phyloP scores from a whole-genome alignment of 2,329 filamentous ascomycete genomes.

The Talaromyces verruculosus region DNA sequence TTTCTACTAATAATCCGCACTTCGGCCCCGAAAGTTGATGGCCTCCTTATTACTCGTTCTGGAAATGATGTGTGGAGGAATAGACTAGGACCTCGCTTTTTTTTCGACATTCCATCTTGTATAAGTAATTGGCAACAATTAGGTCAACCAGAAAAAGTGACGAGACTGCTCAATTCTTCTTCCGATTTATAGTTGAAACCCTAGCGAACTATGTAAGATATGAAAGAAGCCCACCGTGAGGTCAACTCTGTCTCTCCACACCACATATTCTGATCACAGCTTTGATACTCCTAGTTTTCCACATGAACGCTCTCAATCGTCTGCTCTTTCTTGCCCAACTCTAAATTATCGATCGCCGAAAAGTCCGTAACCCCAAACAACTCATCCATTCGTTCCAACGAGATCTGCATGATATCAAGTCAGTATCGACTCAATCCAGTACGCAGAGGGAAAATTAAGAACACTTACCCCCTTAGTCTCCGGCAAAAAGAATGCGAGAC shows the following conservation, averaged over 20 bases:
- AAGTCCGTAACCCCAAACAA: conserved; percentile 51
- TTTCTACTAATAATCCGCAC: not conserved
- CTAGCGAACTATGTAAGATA: not conserved
- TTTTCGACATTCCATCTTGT: too few relatives aligned
- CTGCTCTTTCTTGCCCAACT: not conserved
- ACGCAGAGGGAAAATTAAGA: too few relatives aligned
- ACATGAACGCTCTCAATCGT: not conserved
- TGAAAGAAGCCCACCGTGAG: not conserved
- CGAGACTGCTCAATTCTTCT: not conserved
- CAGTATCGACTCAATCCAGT: not conserved
- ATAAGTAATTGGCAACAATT: not conserved
- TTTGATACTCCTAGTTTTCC: not conserved
- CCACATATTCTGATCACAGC: not conserved
- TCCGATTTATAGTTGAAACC: not conserved
- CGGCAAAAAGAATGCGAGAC: conserved; percentile 66
- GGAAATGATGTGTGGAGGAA: not conserved
- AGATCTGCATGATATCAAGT: conserved; percentile 23
- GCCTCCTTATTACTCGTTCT: too few relatives aligned
- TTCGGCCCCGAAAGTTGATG: not conserved
- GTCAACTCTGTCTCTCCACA: not conserved
- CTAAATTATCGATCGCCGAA: conserved; percentile 7
- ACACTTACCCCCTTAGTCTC: conserved; percentile 63
- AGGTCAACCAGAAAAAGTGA: not conserved
- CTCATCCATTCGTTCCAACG: conserved; percentile 66
- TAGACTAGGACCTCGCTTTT: not conserved